phyloP scores from a whole-genome alignment of 257 asterid genomes.

The Verbascum thapsus region DNA sequence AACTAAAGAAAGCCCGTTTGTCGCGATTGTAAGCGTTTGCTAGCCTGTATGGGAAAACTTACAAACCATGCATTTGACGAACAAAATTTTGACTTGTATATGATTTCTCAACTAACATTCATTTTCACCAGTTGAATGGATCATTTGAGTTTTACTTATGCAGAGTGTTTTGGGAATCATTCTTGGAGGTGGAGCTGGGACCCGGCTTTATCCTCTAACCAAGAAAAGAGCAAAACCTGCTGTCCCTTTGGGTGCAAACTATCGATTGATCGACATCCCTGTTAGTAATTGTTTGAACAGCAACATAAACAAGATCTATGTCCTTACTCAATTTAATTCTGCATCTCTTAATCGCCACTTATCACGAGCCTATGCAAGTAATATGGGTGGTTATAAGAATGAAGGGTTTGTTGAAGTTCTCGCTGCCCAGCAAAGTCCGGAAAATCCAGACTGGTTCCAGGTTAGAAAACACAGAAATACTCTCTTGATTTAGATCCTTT shows the following conservation, averaged over 20 bases:
- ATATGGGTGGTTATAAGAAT: slow-evolving; percentile 64
- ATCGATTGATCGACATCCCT: slow-evolving; percentile 65
- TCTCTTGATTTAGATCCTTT: not conserved
- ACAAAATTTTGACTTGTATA: slow-evolving; percentile 16
- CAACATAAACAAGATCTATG: slow-evolving; percentile 58
- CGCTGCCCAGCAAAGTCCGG: slow-evolving; percentile 77
- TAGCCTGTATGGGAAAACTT: too few relatives aligned
- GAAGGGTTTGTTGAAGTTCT: slow-evolving; percentile 74
- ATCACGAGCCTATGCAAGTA: slow-evolving; percentile 66
- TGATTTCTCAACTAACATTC: slow-evolving; percentile 4
- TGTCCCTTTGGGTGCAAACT: slow-evolving; percentile 70
- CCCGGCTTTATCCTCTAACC: slow-evolving; percentile 68
- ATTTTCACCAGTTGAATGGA: not conserved
- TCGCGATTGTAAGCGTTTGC: too few relatives aligned
- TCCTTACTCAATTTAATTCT: slow-evolving; percentile 69
- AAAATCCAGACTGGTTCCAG: slow-evolving; percentile 75
- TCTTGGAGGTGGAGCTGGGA: slow-evolving; percentile 77
- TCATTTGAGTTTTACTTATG: slow-evolving; percentile 24
- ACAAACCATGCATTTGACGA: slow-evolving; percentile 20
- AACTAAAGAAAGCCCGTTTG: too few relatives aligned
- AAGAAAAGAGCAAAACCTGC: slow-evolving; percentile 73
- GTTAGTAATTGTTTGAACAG: slow-evolving; percentile 69
- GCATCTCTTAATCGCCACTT: slow-evolving; percentile 71
- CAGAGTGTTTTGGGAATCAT: slow-evolving; percentile 73
- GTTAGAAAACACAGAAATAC: slow-evolving; percentile 31